Evolutionary conservation across 768 basidiomycete genomes (phyloP).

Genomic region (Gautieria morchelliformis): DNA sequence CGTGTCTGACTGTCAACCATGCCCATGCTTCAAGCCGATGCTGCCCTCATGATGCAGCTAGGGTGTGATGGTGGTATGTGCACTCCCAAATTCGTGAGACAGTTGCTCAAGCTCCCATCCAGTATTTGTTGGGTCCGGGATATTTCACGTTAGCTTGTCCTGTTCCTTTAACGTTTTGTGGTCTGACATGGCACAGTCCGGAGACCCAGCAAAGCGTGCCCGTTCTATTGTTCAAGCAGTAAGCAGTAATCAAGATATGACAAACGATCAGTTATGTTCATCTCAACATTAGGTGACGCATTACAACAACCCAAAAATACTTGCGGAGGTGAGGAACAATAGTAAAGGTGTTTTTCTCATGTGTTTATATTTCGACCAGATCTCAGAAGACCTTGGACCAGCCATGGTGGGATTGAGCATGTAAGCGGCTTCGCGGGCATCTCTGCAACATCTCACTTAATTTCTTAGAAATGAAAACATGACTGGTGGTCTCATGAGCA

Average conservation of each 20-base stretch:
- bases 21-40: slow-evolving; percentile 53
- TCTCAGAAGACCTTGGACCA: slow-evolving; percentile 75
- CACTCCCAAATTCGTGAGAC: not conserved
- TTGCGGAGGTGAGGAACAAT: slow-evolving; percentile 60
- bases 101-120: not conserved
- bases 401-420: slow-evolving; percentile 94
- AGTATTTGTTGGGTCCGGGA: slow-evolving; percentile 98
- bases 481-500: slow-evolving; percentile 61
- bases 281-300: slow-evolving; percentile 62
- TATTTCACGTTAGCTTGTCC: slow-evolving; percentile 67
- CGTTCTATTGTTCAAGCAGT: slow-evolving; percentile 95
- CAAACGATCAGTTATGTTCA: not conserved
- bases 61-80: slow-evolving; percentile 90
- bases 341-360: not conserved
- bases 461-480: slow-evolving; percentile 46
- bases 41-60: slow-evolving; percentile 98
- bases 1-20: not conserved
- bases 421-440: slow-evolving; percentile 33
- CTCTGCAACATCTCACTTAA: not conserved
- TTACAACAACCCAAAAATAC: slow-evolving; percentile 85
- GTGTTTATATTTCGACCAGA: slow-evolving; percentile 24
- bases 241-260: slow-evolving; percentile 13
- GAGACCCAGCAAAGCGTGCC: slow-evolving; percentile 88
- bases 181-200: slow-evolving; percentile 44
- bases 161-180: not conserved